Percentiles rank a stretch among this genome's conserved stretches.
These are phyloP conservation scores for Neurospora sublineolata DNA, from an alignment of 495 filamentous ascomycete species.

Conservation along the genomic window DNA sequence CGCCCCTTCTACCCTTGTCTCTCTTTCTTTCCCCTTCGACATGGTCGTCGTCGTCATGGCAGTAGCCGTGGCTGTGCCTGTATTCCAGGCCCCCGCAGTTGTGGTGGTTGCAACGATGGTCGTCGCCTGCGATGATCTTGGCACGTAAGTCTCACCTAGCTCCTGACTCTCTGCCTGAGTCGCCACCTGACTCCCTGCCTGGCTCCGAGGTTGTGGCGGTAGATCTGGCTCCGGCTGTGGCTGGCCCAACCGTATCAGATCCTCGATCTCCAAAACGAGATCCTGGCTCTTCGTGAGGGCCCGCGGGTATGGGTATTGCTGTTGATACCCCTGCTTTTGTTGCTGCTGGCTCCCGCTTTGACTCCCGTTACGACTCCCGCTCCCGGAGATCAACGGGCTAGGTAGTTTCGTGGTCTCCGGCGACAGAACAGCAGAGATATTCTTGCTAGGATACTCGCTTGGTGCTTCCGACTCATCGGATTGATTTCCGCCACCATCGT, in stretches of 20 bases:
- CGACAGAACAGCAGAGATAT: background rate
- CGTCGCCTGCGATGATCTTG: background rate
- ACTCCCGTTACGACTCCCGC: conserved; percentile 2
- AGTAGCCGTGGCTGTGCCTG: background rate
- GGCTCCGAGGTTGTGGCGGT: background rate
- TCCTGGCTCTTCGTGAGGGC: background rate
- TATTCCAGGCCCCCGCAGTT: background rate
- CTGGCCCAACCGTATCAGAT: background rate
- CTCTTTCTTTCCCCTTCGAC: background rate
- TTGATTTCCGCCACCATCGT: background rate
- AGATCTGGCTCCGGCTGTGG: background rate
- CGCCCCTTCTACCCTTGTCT: background rate
- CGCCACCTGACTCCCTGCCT: background rate
- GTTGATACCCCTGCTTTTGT: background rate
- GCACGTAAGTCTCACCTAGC: background rate
- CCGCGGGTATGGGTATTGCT: background rate
- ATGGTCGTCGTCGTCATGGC: background rate
- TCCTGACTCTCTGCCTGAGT: background rate
- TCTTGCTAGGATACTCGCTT: conserved; percentile 21
- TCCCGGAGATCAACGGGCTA: background rate
- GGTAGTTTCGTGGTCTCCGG: background rate
- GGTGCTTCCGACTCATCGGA: conserved; percentile 13
- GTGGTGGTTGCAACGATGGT: background rate
- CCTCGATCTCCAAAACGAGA: background rate
- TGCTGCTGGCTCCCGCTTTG: background rate